Base-by-base conservation (phyloP, 2,329 filamentous ascomycete species). In the Sporothrix brasiliensis region DNA sequence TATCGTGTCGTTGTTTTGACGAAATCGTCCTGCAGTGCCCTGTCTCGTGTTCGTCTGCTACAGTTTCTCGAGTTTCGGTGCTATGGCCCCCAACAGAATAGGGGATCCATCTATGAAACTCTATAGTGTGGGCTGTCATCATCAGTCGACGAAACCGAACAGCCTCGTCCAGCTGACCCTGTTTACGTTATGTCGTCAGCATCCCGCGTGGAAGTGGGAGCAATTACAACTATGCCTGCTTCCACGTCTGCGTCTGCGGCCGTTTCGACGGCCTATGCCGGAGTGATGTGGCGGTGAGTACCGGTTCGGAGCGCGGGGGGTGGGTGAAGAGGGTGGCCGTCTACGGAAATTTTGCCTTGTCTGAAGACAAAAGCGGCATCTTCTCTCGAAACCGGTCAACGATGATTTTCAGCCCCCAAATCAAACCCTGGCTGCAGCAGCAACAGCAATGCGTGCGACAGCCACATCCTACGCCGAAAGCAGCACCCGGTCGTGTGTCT, bases 401-500 rank as follows among this genome's bases (percentile, higher is more conserved):
- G 27, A 41, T 58, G 30, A 58, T 41, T 19, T 30, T n/a, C 7
- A 30, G 39, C 58, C 44, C 58, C 58, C 34, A 34, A n/a, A 39
- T 63, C 58, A 27, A 27, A 44, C 21, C 30, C 54, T 47, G 39
- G 21, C 39, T 19, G 21, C 27, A 41, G 19, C 13, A 41, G 41
- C 14, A 24, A 10, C 27, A 4, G 19, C 14, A 24, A 21, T 30
- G 24, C 60, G 24, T 50, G 16, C 61, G 10, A 14, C 24, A 50
- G 27, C 21, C 44, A 7, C 44, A 34, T 21, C 21, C 9, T 13
- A 10, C 16, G 4, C 47, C 27, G 24, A 50, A 50, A 39, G 30
- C 27, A 50, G 61, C 14, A 65, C 21, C 24, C 47, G 49, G 44
- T 34, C 61, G 61, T 65, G 61, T 65, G 61, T 50, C 41, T 44